Base-by-base conservation (phyloP, 164 flowering plant species). In the Macadamia integrifolia region DNA sequence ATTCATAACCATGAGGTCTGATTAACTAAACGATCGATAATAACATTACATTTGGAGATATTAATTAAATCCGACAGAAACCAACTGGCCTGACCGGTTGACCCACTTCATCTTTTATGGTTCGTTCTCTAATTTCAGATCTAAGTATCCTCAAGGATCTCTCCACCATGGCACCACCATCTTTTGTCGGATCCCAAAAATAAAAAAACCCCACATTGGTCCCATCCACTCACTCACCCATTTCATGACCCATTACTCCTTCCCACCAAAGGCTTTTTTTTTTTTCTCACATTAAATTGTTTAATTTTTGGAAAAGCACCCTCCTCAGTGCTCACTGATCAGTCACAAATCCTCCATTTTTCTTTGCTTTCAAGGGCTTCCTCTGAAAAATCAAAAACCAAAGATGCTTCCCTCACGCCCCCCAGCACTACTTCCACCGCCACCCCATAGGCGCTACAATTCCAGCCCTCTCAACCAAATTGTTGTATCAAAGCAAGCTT, bases 251-350 rank as follows among this genome's bases (percentile, higher is more conserved):
- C 40, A 35, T 35, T 0, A 35, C 56, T n/a, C 31, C 65, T 31
- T 71, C 30, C 66, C 69, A 77, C 68, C 80, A 83, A 86, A 86
- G 83, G 82, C 79, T 71, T 76, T 72, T 72, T 81, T 68, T 53
- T 64, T 66, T 69, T 9, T 46, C 9, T 74, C 75, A n/a, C 29
- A 18, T 12, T 31, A 66, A 61, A 28, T 64, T 61, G 61, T 44
- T 52, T 18, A n/a, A 50, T 62, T 69, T 72, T 65, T 63, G 71
- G 71, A 72, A 72, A 59, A 28, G 17, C 56, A 66, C 63, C 23
- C 58, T 32, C 8, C 31, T 17, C 52, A 68, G 61, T 23, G 23
- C 65, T 18, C 12, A n/a, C 11, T 23, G 28, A 9, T 53, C 23
- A 5, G 2, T 32, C 46, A 23, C 70, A 35, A 35, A 60, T 48